Evolutionary conservation across 208 protist species (phyloP), one percentile per base, ranked within the genome.

Genomic region (Leishmania guyanensis): DNA sequence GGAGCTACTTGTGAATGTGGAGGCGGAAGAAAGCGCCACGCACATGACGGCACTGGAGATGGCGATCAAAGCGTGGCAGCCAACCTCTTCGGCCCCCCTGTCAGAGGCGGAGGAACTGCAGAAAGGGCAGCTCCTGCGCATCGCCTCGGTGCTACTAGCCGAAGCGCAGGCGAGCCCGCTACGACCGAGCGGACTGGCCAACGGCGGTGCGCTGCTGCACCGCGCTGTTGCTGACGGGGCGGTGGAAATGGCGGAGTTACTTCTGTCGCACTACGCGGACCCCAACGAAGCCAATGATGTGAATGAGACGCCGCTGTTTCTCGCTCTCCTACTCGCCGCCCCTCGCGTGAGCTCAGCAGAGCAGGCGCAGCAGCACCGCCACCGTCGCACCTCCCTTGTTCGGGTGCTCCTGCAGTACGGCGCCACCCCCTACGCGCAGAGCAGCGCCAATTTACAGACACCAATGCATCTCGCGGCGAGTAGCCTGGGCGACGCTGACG

Each of bases 241-340:
- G 5, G 77, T 86, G 22, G 83, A 81, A 16, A 74, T 89, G 68
- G 58, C 89, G 71, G 36, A 81, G 72, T n/a, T 93, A 9, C 83
- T 97, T 33, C 75, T 97, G 51, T 88, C 91, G 12, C 82, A 91
- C 80, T 95, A 89, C 79, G 91, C 92, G 1, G 91, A 96, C 58
- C 87, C 89, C 3, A 89, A 93, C 81, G 91, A 95, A 46, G 70
- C 86, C 48, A 90, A 97, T 72, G 83, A 93, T 60, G 54, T 71
- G 3, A 90, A 95, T 53, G 82, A 91, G 50, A 95, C 94, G 17
- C 90, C 92, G 26, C 83, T 97, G 26, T 88, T 93, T 69, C 78
- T 93, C 5, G 89, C 90, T 2, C 56, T 93, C 43, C 79, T 64
- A 8, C 77, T 79, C 62, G 9, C 70, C 20, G 16, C 39, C 33